phyloP scores from a whole-genome alignment of 116 monocot species.

The Phalaenopsis hybrid region DNA sequence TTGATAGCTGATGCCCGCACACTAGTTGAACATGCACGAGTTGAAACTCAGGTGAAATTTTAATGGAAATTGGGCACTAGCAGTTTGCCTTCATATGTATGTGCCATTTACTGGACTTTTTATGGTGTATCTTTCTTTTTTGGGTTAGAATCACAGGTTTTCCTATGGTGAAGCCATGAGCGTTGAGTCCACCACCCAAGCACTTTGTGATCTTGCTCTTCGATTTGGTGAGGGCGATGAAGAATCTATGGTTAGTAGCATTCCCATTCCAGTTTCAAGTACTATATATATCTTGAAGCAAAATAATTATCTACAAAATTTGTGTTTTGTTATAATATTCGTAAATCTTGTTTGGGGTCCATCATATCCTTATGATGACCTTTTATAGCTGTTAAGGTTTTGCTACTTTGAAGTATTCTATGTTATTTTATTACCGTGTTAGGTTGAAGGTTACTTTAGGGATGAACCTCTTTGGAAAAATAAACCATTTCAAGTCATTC shows the following conservation, averaged over 20 bases:
- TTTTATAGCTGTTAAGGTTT: neutral
- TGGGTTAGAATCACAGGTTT: conserved; percentile 86
- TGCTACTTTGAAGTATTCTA: neutral
- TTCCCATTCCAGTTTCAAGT: neutral
- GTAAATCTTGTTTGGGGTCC: neutral
- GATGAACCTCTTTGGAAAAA: too few species aligned
- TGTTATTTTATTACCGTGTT: neutral
- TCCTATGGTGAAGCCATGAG: conserved; percentile 89
- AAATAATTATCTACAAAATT: neutral
- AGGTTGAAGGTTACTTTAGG: too few species aligned
- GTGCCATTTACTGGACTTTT: neutral
- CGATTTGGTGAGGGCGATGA: conserved; percentile 97
- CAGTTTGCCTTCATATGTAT: too few species aligned
- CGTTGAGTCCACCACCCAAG: conserved; percentile 89
- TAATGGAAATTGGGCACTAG: neutral
- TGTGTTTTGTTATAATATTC: neutral
- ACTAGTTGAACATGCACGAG: conserved; percentile 93
- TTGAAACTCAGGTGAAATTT: conserved; percentile 75
- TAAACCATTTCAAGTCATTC: too few species aligned
- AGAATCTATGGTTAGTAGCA: conserved; percentile 63
- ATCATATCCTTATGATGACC: neutral
- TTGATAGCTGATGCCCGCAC: conserved; percentile 92
- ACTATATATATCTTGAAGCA: neutral
- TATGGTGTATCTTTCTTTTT: neutral
- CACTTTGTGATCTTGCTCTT: conserved; percentile 89